Conservation (phyloP, 148 eudicot genomes). For the Rhododendron simsii region DNA sequence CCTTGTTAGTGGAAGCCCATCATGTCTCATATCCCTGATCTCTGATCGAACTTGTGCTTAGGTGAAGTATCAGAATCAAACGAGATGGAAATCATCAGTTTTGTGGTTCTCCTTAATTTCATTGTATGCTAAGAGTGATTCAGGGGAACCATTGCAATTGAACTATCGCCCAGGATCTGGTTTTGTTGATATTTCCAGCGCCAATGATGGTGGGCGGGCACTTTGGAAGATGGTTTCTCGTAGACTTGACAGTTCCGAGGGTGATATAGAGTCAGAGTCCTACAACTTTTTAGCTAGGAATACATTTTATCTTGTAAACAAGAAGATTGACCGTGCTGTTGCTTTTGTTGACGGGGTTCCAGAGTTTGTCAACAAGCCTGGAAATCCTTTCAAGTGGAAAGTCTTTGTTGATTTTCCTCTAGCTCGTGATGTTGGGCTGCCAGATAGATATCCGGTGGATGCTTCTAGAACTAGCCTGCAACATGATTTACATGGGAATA, state of each 20-base stretch:
- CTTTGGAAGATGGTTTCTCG: conserved; percentile 64
- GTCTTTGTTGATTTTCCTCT: conserved; percentile 41
- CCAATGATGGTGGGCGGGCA: conserved; percentile 46
- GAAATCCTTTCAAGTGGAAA: conserved; percentile 89
- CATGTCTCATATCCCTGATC: neutral
- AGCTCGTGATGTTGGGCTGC: conserved; percentile 23
- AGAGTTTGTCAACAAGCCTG: conserved; percentile 83
- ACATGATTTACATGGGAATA: conserved; percentile 21
- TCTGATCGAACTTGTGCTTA: conserved; percentile 17
- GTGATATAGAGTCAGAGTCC: conserved; percentile 49
- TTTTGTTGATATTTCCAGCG: conserved; percentile 76
- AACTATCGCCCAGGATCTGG: conserved; percentile 52
- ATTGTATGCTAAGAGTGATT: conserved; percentile 67
- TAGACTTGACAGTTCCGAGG: conserved; percentile 46
- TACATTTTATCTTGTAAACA: conserved; percentile 78
- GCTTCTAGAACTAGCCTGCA: conserved; percentile 16
- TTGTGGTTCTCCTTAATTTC: conserved; percentile 72
- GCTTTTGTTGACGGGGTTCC: conserved; percentile 80
- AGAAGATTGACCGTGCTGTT: conserved; percentile 58
- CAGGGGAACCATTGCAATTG: conserved; percentile 72
- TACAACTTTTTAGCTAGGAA: conserved; percentile 35
- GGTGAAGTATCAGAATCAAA: conserved; percentile 77
- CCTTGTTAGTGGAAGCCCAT: neutral
- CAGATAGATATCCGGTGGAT: conserved; percentile 22
- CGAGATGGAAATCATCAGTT: conserved; percentile 58